phyloP scores from a whole-genome alignment of 257 asterid species.

The Solanum clarkiae region DNA sequence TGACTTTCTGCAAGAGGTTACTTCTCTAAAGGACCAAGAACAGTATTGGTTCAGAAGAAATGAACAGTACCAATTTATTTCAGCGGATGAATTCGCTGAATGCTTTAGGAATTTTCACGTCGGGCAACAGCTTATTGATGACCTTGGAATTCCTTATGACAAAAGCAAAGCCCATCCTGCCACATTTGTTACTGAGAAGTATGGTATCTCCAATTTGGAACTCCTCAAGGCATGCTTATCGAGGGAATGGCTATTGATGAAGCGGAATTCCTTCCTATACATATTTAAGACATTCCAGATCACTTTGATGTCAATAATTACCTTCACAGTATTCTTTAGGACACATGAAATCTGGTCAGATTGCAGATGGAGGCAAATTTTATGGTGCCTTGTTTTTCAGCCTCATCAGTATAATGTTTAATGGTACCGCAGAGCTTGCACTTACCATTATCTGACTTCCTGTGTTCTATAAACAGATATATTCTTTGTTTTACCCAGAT shows the following conservation, averaged over 20 bases:
- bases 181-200: constrained; percentile 72
- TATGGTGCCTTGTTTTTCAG: constrained; percentile 83
- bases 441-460: constrained; percentile 67
- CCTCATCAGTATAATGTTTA: constrained; percentile 77
- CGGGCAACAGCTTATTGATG: constrained; percentile 59
- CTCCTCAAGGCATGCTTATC: constrained; percentile 67
- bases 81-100: constrained; percentile 58
- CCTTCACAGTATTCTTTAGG: constrained; percentile 84
- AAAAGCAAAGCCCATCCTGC: constrained; percentile 71
- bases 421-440: constrained; percentile 86
- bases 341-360: constrained; percentile 60
- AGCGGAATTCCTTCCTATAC: constrained; percentile 65
- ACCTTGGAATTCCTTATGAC: constrained; percentile 57
- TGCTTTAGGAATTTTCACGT: constrained; percentile 51
- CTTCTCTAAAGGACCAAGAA: constrained; percentile 78
- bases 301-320: constrained; percentile 65
- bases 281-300: constrained; percentile 83
- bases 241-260: constrained; percentile 89
- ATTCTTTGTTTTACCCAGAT: constrained; percentile 74
- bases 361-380: constrained; percentile 63
- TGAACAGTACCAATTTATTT: constrained; percentile 46
- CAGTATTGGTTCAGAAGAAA: constrained; percentile 72
- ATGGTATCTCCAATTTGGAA: constrained; percentile 74
- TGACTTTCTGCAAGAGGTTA: constrained; percentile 91
- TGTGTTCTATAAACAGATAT: constrained; percentile 80